Percentiles rank a stretch among this genome's conserved stretches.
phyloP scores from a whole-genome alignment of 352 stramenopile species.

The Globisporangium polare region DNA sequence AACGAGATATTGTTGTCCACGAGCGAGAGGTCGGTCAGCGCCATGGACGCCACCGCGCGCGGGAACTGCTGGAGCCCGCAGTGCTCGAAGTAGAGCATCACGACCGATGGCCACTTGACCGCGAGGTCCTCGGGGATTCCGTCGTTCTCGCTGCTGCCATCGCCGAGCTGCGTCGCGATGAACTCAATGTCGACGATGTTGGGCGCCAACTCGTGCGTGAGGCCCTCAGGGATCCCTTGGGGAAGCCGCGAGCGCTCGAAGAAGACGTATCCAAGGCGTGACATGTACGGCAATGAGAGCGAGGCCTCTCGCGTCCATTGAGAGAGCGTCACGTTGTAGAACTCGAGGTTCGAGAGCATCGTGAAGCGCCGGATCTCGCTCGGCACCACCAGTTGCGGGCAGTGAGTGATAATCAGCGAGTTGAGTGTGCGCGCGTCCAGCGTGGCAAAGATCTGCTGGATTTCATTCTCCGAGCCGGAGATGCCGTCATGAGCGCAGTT shows the following conservation, averaged over 20 bases:
- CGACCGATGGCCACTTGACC: slow-evolving; percentile 21
- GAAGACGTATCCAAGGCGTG: slow-evolving; percentile 22
- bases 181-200: slow-evolving; percentile 29
- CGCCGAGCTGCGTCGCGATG: slow-evolving; percentile 10
- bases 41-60: slow-evolving; percentile 12
- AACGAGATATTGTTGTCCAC: slow-evolving; percentile 25
- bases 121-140: slow-evolving; percentile 18
- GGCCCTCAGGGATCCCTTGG: slow-evolving; percentile 15
- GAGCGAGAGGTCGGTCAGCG: slow-evolving; percentile 25
- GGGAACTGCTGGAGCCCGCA: slow-evolving; percentile 25
- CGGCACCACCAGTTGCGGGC: slow-evolving; percentile 19
- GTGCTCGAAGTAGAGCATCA: slow-evolving; percentile 30
- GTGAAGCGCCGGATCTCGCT: slow-evolving; percentile 18
- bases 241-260: slow-evolving; percentile 15
- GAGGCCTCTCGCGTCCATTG: slow-evolving; percentile 19
- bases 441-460: slow-evolving; percentile 10
- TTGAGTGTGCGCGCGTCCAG: slow-evolving; percentile 22
- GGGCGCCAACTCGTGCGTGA: slow-evolving; percentile 19
- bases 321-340: slow-evolving; percentile 30
- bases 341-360: slow-evolving; percentile 24
- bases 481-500: slow-evolving; percentile 22
- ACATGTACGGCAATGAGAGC: slow-evolving; percentile 15
- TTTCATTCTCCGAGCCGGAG: slow-evolving; percentile 9
- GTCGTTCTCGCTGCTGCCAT: no score
- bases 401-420: slow-evolving; percentile 28